These are phyloP conservation scores for Tulasnella calospora DNA, from an alignment of 768 basidiomycete genomes.

Conservation along the genomic window DNA sequence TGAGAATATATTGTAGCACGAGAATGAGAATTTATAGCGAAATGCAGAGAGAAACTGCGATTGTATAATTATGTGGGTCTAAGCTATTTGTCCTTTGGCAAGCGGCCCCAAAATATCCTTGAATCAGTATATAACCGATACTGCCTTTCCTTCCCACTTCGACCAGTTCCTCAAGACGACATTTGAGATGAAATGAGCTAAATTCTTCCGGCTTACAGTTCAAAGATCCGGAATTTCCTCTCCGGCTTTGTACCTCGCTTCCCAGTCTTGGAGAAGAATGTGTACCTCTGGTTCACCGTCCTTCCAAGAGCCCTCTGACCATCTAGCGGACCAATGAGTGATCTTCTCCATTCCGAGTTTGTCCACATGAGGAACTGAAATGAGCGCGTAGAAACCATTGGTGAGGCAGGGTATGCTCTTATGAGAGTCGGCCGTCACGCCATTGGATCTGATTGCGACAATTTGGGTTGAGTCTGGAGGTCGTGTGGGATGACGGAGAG, in stretches of 20 bases:
- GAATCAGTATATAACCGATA: constrained; percentile 9
- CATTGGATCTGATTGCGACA: constrained; percentile 51
- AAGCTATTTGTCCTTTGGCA: neutral
- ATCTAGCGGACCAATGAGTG: constrained; percentile 10
- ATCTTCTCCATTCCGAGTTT: constrained; percentile 55
- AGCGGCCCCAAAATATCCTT: neutral
- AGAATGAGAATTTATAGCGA: no score
- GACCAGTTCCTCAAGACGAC: constrained; percentile 4
- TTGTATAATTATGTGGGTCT: neutral
- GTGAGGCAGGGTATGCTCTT: constrained; percentile 45
- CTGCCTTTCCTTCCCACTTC: constrained; percentile 15
- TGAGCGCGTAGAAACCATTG: constrained; percentile 47
- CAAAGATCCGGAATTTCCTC: neutral
- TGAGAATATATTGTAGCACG: neutral
- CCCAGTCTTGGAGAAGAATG: neutral
- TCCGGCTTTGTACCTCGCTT: neutral
- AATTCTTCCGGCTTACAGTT: neutral
- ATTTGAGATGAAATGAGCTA: constrained; percentile 12
- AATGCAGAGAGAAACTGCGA: no score
- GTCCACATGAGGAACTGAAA: constrained; percentile 51
- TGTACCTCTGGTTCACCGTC: neutral
- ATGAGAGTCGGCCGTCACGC: constrained; percentile 48
- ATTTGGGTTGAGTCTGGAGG: constrained; percentile 41
- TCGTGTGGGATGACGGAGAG: constrained; percentile 33
- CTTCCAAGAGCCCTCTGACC: neutral